phyloP scores from a whole-genome alignment of 2,329 filamentous ascomycete genomes.

The Fusarium metavorans region DNA sequence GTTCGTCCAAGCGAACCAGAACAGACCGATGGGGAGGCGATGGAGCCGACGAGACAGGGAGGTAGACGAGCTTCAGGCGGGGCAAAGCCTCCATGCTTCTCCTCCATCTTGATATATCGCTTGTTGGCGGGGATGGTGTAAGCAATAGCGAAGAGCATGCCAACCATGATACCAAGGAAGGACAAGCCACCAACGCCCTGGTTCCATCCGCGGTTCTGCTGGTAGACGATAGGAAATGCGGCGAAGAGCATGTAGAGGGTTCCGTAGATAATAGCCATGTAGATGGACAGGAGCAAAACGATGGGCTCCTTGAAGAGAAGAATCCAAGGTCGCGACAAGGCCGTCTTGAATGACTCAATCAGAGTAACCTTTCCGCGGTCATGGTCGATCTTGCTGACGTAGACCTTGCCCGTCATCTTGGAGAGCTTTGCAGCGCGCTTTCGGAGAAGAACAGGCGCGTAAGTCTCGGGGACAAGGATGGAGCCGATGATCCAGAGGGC shows the following conservation, averaged over 20 bases:
- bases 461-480: constrained; percentile 87
- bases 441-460: constrained; percentile 78
- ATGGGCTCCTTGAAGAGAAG: constrained; percentile 75
- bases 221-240: constrained; percentile 75
- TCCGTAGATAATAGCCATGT: constrained; percentile 83
- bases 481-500: constrained; percentile 77
- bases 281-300: constrained; percentile 81
- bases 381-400: constrained; percentile 30
- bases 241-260: constrained; percentile 80
- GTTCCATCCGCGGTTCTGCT: constrained; percentile 53
- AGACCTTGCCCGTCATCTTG: constrained; percentile 34
- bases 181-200: constrained; percentile 29
- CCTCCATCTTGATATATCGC: constrained; percentile 31
- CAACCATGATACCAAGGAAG: constrained; percentile 39
- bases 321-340: constrained; percentile 67
- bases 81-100: constrained; percentile 32
- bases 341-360: constrained; percentile 69
- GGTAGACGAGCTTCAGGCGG: constrained; percentile 34
- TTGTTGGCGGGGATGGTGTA: constrained; percentile 36
- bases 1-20: constrained; percentile 73
- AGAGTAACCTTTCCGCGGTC: constrained; percentile 48
- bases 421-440: constrained; percentile 33
- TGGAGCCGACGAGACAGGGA: constrained; percentile 24
- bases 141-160: constrained; percentile 30
- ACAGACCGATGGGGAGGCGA: constrained; percentile 53